Conservation (phyloP, 2,329 filamentous ascomycete species). For the Aspergillus fructus region DNA sequence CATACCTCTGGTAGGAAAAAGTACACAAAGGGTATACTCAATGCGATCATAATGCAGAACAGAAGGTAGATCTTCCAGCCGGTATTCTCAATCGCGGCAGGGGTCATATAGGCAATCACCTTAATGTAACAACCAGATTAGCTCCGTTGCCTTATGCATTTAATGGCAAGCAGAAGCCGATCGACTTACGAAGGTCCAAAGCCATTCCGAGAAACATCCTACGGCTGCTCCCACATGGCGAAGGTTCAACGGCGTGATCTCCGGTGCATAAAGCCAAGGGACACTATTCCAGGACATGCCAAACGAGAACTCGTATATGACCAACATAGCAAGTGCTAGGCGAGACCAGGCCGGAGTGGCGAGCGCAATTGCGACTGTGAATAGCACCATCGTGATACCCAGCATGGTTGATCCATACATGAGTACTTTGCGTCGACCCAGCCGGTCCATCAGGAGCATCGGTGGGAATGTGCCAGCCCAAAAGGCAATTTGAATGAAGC, state of each 20-base stretch:
- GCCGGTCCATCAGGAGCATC: background rate
- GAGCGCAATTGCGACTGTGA: background rate
- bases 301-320: background rate
- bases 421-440: background rate
- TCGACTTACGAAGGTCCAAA: background rate
- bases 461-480: slow-evolving; percentile 1
- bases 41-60: background rate
- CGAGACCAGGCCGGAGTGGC: background rate
- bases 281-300: background rate
- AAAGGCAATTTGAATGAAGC: slow-evolving; percentile 2
- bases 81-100: background rate
- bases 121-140: background rate
- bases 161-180: background rate
- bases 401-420: background rate
- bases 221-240: background rate
- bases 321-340: background rate
- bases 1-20: slow-evolving; percentile 1
- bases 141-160: too few relatives aligned
- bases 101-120: background rate
- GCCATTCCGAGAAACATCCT: background rate
- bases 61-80: background rate
- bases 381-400: background rate
- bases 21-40: slow-evolving; percentile 1
- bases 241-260: background rate
- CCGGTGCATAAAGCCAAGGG: background rate